Evolutionary conservation across 2,329 filamentous ascomycete species (phyloP).

Genomic region (Fusarium tanahbumbuense): DNA sequence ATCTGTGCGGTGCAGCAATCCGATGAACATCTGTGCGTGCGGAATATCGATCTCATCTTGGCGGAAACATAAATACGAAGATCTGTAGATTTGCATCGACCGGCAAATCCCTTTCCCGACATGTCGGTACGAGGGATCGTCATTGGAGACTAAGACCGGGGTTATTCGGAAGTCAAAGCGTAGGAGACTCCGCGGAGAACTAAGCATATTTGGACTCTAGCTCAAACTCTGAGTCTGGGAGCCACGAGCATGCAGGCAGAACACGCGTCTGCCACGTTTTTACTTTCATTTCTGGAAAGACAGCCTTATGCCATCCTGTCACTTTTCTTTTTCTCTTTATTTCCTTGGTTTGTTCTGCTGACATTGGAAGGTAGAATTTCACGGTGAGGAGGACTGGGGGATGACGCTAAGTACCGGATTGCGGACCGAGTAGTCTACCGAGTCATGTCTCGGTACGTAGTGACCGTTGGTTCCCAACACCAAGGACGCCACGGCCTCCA

Average conservation of each 20-base stretch:
- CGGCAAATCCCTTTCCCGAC: constrained; percentile 4
- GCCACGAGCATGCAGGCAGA: neutral
- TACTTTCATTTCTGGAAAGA: neutral
- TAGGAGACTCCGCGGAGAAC: neutral
- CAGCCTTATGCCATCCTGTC: neutral
- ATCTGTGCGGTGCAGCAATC: neutral
- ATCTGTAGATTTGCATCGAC: neutral
- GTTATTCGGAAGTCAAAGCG: constrained; percentile 7
- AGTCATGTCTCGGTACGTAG: neutral
- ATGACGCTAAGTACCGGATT: neutral
- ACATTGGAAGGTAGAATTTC: neutral
- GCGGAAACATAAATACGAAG: neutral
- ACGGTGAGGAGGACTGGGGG: neutral
- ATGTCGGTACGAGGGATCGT: constrained; percentile 2
- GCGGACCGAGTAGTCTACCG: neutral
- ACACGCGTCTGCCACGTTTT: neutral
- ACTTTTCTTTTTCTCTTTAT: neutral
- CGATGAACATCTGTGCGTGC: neutral
- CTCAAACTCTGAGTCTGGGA: neutral
- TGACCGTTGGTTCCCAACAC: neutral
- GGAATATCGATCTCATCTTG: neutral
- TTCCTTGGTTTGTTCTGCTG: neutral
- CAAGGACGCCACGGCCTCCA: neutral
- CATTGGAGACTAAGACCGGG: neutral
- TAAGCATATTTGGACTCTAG: neutral